Evolutionary conservation across 352 stramenopile species (phyloP).

Genomic region (Pythium phragmitis): DNA sequence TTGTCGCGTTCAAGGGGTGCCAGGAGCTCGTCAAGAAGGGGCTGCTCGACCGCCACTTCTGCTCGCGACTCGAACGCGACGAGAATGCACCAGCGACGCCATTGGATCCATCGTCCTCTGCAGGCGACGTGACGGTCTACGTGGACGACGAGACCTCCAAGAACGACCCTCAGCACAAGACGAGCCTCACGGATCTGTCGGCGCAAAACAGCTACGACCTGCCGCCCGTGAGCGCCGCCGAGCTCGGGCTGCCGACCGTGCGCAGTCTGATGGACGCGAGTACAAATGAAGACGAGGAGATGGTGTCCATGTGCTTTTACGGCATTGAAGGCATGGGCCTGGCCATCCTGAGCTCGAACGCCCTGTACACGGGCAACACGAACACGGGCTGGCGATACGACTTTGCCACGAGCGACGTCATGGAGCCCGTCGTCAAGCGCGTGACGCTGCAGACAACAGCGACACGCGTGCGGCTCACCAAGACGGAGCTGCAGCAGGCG

Average conservation of each 20-base stretch:
- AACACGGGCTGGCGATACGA: constrained; percentile 82
- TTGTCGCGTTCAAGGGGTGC: constrained; percentile 81
- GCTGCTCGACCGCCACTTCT: constrained; percentile 68
- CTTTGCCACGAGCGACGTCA: constrained; percentile 76
- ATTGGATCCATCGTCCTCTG: constrained; percentile 15
- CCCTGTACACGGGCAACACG: constrained; percentile 79
- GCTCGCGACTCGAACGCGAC: constrained; percentile 66
- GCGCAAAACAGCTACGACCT: constrained; percentile 86
- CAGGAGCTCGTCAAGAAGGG: constrained; percentile 70
- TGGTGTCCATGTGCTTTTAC: constrained; percentile 79
- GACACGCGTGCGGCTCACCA: constrained; percentile 43
- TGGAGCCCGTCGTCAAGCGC: constrained; percentile 55
- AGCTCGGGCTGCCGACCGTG: constrained; percentile 69
- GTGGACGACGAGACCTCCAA: constrained; percentile 19
- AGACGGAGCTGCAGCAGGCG: constrained; percentile 52
- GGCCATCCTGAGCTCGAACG: constrained; percentile 72
- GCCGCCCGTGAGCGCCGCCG: constrained; percentile 66
- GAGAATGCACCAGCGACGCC: constrained; percentile 26
- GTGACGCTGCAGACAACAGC: constrained; percentile 61
- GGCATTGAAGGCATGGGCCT: constrained; percentile 63
- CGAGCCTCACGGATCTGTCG: constrained; percentile 54
- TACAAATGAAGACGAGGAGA: constrained; percentile 16
- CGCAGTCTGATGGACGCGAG: constrained; percentile 38
- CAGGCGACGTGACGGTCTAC: constrained; percentile 11
- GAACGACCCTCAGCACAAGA: background rate